Conservation (phyloP, 768 basidiomycete species). For the Termitomyces sp. region DNA sequence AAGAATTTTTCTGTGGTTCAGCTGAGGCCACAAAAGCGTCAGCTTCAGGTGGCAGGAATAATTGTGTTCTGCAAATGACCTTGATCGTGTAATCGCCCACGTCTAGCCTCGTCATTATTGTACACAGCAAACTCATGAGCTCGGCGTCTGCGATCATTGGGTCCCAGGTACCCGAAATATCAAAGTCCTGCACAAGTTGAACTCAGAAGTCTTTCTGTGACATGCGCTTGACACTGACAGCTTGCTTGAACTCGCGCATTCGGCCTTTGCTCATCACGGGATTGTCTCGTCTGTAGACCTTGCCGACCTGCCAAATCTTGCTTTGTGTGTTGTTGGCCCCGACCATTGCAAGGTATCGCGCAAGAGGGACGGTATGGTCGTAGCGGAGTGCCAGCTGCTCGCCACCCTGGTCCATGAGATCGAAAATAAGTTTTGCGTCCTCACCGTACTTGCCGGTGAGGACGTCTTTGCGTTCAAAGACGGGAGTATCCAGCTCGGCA, state of each 20-base stretch:
- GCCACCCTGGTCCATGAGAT: conserved; percentile 95
- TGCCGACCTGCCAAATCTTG: conserved; percentile 98
- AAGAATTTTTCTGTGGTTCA: conserved; percentile 95
- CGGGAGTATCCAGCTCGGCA: conserved; percentile 92
- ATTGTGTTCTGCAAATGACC: conserved; percentile 72
- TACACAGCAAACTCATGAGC: conserved; percentile 76
- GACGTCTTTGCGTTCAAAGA: conserved; percentile 97
- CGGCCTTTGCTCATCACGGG: conserved; percentile 73
- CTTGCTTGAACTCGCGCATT: conserved; percentile 98
- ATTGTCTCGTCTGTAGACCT: conserved; percentile 94
- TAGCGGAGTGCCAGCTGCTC: conserved; percentile 93
- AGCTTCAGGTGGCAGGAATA: neutral
- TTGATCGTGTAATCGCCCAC: conserved; percentile 96
- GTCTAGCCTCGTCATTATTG: conserved; percentile 76
- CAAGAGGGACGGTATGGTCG: conserved; percentile 96
- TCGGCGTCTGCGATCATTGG: conserved; percentile 98
- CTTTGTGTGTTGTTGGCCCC: conserved; percentile 70
- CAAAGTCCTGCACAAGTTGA: conserved; percentile 69
- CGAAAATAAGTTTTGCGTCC: conserved; percentile 96
- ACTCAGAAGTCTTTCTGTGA: neutral
- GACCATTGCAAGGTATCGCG: conserved; percentile 92
- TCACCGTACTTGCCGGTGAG: conserved; percentile 97
- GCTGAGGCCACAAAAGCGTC: conserved; percentile 33
- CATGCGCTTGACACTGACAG: conserved; percentile 44
- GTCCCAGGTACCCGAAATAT: conserved; percentile 90